Evolutionary conservation across 1,139 yeast genomes (phyloP).

Genomic region (Kodamaea alishanica): DNA sequence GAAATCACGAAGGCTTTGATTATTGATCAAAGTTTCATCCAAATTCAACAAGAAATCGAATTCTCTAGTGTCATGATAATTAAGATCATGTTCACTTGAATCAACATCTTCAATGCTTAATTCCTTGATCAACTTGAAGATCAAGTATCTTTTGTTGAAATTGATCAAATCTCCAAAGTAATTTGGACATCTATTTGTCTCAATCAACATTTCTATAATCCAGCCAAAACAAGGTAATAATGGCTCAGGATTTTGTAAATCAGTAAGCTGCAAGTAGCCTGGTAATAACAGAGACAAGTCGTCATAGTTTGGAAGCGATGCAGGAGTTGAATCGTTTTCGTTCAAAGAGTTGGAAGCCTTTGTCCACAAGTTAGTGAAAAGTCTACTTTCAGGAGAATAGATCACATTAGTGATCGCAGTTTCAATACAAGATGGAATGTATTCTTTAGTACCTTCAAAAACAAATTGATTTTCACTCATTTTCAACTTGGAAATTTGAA

Average conservation of each 20-base stretch:
- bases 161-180: conserved; percentile 31
- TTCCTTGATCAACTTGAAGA: conserved; percentile 41
- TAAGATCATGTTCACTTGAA: conserved; percentile 19
- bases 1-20: conserved; percentile 27
- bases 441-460: conserved; percentile 38
- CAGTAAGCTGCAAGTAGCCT: conserved; percentile 21
- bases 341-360: conserved; percentile 41
- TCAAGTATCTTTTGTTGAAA: conserved; percentile 43
- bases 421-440: conserved; percentile 83
- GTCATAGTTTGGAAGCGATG: conserved; percentile 22
- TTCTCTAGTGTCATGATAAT: conserved; percentile 39
- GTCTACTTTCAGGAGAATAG: conserved; percentile 75
- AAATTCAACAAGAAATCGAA: conserved; percentile 45
- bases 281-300: conserved; percentile 39
- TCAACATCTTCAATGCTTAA: conserved; percentile 38
- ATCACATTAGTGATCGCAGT: conserved; percentile 74
- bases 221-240: conserved; percentile 79
- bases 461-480: conserved; percentile 66
- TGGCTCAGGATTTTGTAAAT: conserved; percentile 35
- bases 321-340: conserved; percentile 16
- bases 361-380: conserved; percentile 64
- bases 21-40: conserved; percentile 34
- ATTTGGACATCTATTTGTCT: conserved; percentile 35
- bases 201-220: conserved; percentile 44
- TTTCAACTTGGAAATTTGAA: conserved; percentile 64